Conservation (phyloP, 805 yeast species). For the Clavispora phyllophila region DNA sequence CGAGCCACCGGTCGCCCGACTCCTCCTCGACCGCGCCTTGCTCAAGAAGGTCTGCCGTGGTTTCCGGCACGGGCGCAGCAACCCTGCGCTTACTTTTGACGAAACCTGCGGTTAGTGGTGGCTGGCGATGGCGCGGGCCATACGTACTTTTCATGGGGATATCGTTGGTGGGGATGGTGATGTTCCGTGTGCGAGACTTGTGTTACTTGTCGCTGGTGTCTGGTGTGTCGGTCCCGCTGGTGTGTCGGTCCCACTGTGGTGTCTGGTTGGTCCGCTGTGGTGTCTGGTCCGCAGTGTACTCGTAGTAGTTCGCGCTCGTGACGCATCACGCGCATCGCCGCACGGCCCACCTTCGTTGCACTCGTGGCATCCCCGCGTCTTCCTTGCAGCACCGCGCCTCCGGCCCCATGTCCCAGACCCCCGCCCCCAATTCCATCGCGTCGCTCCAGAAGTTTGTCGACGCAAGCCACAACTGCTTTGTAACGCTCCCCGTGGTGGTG, state of each 20-base stretch:
- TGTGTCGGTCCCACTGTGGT: no score
- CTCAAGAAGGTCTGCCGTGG: constrained; percentile 51
- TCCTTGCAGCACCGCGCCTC: no score
- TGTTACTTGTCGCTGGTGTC: no score
- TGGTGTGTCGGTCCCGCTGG: no score
- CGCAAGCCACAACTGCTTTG: background rate
- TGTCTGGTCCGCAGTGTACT: no score
- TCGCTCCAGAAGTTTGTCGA: background rate
- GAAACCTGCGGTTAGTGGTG: constrained; percentile 5
- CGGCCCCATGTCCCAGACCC: background rate
- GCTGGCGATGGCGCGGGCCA: background rate
- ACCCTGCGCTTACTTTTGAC: constrained; percentile 5
- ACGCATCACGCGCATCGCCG: background rate
- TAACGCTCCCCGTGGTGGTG: constrained; percentile 11
- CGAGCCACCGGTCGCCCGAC: constrained; percentile 70
- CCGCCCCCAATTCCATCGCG: background rate
- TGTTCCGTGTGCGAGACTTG: no score
- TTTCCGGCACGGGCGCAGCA: constrained; percentile 8
- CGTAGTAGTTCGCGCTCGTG: background rate
- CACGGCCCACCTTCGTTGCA: background rate
- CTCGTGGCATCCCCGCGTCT: no score
- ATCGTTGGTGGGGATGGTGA: no score
- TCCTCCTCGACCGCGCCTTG: constrained; percentile 61
- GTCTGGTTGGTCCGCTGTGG: no score
- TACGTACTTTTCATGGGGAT: constrained; percentile 1